Evolutionary conservation across 2,329 filamentous ascomycete species (phyloP).

Genomic region (Calonectria hawksworthii): DNA sequence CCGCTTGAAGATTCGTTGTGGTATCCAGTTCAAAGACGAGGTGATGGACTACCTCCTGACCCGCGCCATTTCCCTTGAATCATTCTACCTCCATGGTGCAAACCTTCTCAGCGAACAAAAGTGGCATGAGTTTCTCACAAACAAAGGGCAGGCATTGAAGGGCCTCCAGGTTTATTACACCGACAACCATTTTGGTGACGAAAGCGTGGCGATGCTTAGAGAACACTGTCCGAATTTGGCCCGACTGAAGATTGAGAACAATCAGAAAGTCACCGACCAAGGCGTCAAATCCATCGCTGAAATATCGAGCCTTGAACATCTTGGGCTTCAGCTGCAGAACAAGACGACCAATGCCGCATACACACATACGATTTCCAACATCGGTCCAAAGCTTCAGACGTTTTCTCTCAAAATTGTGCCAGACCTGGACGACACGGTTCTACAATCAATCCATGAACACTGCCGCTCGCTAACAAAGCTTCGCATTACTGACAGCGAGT

Average conservation of each 20-base stretch:
- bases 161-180: slow-evolving; percentile 85
- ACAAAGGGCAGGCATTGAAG: slow-evolving; percentile 75
- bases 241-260: slow-evolving; percentile 85
- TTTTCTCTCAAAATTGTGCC: slow-evolving; percentile 81
- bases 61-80: slow-evolving; percentile 77
- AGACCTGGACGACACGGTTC: slow-evolving; percentile 76
- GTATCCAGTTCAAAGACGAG: slow-evolving; percentile 91
- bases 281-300: slow-evolving; percentile 76
- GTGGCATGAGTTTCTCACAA: slow-evolving; percentile 79
- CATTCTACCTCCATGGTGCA: slow-evolving; percentile 84
- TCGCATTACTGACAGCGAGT: slow-evolving; percentile 82
- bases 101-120: slow-evolving; percentile 84
- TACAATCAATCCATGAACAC: slow-evolving; percentile 77
- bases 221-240: slow-evolving; percentile 76
- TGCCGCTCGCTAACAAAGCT: slow-evolving; percentile 81
- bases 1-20: slow-evolving; percentile 82
- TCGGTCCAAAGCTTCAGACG: slow-evolving; percentile 79
- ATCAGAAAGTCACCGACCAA: slow-evolving; percentile 77
- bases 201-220: slow-evolving; percentile 73
- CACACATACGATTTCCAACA: slow-evolving; percentile 69
- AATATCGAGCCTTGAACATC: slow-evolving; percentile 76
- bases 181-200: slow-evolving; percentile 84
- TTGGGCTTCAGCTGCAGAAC: slow-evolving; percentile 78
- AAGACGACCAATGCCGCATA: slow-evolving; percentile 70
- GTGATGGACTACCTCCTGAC: slow-evolving; percentile 86